A percentile compares a stretch with the other conserved stretches of the same genome.
These are phyloP conservation scores for Knufia petricola DNA, from an alignment of 2,329 filamentous ascomycete genomes.

Conservation along the genomic window DNA sequence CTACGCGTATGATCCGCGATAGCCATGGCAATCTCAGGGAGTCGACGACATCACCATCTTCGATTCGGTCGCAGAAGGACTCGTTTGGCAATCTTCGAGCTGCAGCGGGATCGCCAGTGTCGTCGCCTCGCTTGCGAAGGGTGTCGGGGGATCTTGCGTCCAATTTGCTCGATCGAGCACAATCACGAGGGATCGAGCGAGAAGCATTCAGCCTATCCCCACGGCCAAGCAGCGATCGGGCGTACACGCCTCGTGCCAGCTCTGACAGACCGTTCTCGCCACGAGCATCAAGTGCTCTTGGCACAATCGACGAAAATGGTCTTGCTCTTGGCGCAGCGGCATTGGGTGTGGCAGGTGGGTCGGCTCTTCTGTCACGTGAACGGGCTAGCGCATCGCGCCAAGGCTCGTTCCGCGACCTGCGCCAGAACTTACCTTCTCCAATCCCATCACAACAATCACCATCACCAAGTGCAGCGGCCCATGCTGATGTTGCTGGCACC, in stretches of 20 bases:
- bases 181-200: conserved; percentile 25
- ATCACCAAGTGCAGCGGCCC: conserved; percentile 9
- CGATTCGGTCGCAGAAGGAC: background rate
- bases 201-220: conserved; percentile 26
- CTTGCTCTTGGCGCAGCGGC: conserved; percentile 12
- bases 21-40: conserved; percentile 8
- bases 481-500: conserved; percentile 36
- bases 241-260: conserved; percentile 28
- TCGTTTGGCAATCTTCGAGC: conserved; percentile 10
- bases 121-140: conserved; percentile 6
- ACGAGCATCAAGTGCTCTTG: conserved; percentile 28
- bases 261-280: conserved; percentile 29
- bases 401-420: conserved; percentile 27
- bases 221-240: conserved; percentile 16
- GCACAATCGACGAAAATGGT: conserved; percentile 29
- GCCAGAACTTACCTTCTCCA: conserved; percentile 25
- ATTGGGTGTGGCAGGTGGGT: conserved; percentile 12
- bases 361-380: conserved; percentile 24
- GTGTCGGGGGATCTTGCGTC: conserved; percentile 13
- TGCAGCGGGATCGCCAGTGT: conserved; percentile 1
- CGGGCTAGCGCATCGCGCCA: conserved; percentile 35
- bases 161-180: conserved; percentile 17
- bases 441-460: conserved; percentile 10
- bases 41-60: conserved; percentile 4
- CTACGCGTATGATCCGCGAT: conserved; percentile 28